These are phyloP conservation scores for Fusarium ramigenum DNA, from an alignment of 2,329 filamentous ascomycete species.

Conservation along the genomic window DNA sequence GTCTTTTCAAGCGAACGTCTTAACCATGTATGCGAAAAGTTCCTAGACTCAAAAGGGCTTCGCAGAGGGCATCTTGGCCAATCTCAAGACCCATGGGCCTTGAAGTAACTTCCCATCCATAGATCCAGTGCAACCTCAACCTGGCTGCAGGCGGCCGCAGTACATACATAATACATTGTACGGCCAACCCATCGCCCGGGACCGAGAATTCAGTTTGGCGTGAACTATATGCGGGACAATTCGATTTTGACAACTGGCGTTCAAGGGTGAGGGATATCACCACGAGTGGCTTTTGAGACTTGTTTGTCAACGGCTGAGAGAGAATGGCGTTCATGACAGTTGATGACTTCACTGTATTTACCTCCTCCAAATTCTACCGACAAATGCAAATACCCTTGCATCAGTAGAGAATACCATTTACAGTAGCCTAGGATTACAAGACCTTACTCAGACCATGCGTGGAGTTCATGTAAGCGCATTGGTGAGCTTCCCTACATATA, in stretches of 20 bases:
- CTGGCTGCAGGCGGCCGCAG: slow-evolving; percentile 26
- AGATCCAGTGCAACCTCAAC: slow-evolving; percentile 32
- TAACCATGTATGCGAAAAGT: slow-evolving; percentile 15
- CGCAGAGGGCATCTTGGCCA: background rate
- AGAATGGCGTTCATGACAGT: background rate
- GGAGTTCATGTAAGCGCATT: slow-evolving; percentile 39
- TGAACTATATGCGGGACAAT: slow-evolving; percentile 5
- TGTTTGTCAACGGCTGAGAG: background rate
- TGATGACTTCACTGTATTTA: background rate
- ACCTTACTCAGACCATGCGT: slow-evolving; percentile 38
- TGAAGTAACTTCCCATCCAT: slow-evolving; percentile 17
- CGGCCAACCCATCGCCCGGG: slow-evolving; percentile 3
- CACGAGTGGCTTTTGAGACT: slow-evolving; percentile 14
- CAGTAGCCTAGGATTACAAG: background rate
- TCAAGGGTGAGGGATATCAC: background rate
- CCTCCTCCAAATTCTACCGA: background rate
- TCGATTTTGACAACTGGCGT: background rate
- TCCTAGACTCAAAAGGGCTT: slow-evolving; percentile 21
- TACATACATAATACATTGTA: background rate
- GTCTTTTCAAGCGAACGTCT: slow-evolving; percentile 16
- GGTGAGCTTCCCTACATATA: background rate
- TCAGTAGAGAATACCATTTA: slow-evolving; percentile 15
- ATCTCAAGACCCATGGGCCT: slow-evolving; percentile 5
- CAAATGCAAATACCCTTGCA: slow-evolving; percentile 5
- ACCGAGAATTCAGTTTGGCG: slow-evolving; percentile 7